Percentiles rank a stretch among this genome's conserved stretches.
These are phyloP conservation scores for Ophiostoma piceae DNA, from an alignment of 2,329 filamentous ascomycete species.

Conservation along the genomic window DNA sequence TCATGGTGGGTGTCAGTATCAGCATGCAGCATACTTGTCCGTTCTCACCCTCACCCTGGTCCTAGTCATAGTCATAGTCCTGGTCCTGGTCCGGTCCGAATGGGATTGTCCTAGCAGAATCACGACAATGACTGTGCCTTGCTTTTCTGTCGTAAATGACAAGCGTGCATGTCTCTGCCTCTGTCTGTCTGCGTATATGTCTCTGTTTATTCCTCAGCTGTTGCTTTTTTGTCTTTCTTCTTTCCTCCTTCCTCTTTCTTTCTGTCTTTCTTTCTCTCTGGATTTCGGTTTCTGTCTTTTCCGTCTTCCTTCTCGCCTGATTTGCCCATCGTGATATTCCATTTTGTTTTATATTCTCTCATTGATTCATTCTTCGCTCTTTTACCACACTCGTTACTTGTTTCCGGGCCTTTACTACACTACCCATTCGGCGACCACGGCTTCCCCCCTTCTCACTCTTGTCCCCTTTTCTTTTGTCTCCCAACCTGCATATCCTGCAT, in stretches of 20 bases:
- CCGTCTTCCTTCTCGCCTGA: not conserved
- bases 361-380: not conserved
- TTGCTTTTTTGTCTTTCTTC: not conserved
- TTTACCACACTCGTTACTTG: not conserved
- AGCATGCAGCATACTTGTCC: not conserved
- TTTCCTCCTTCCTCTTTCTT: not conserved
- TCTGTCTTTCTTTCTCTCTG: not conserved
- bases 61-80: not conserved
- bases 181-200: not conserved
- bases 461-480: not conserved
- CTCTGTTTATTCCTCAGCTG: not conserved
- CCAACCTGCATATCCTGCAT: not conserved
- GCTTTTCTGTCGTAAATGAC: not conserved
- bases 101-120: not conserved
- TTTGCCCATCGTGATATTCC: not conserved
- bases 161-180: not conserved
- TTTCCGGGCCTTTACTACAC: not conserved
- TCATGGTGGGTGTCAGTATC: not conserved
- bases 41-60: not conserved
- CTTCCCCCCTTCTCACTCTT: slow-evolving; percentile 10
- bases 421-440: not conserved
- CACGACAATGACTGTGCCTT: not conserved
- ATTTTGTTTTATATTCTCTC: too few relatives aligned
- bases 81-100: not conserved
- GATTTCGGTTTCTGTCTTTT: not conserved